A percentile compares a stretch with the other conserved stretches of the same genome.
These are phyloP conservation scores for Diaporthe sp. DNA, from an alignment of 2,329 filamentous ascomycete genomes.

Conservation along the genomic window DNA sequence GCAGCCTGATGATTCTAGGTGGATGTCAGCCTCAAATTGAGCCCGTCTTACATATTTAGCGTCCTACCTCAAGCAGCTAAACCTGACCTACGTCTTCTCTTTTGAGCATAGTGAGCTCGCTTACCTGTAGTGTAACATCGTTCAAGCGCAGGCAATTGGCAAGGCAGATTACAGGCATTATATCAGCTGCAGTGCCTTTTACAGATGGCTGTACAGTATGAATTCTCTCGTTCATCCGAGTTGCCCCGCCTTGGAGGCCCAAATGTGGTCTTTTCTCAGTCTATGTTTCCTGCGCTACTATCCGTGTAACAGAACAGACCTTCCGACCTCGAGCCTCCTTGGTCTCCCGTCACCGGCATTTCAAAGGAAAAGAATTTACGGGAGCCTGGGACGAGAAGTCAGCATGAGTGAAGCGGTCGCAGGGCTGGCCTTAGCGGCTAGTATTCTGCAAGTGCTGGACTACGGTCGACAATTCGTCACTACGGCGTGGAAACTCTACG, in stretches of 20 bases:
- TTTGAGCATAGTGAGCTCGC: not conserved
- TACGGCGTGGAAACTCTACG: not conserved
- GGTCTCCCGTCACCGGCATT: not conserved
- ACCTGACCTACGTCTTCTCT: not conserved
- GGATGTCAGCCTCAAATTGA: not conserved
- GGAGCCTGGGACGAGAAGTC: not conserved
- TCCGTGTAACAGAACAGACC: not conserved
- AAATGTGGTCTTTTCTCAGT: not conserved
- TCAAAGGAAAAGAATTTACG: not conserved
- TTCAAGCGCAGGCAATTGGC: not conserved
- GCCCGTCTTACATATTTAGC: not conserved
- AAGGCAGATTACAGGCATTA: not conserved
- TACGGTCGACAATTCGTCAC: not conserved
- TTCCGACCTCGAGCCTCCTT: not conserved
- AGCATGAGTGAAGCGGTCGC: not conserved
- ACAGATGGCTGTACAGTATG: not conserved
- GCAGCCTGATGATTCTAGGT: not conserved
- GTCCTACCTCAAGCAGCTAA: not conserved
- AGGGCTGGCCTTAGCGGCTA: not conserved
- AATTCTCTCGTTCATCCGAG: not conserved
- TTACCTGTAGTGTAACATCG: not conserved
- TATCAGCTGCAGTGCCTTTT: not conserved
- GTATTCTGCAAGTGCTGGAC: not conserved
- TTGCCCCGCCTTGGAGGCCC: not conserved
- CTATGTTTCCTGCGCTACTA: not conserved